phyloP scores from a whole-genome alignment of 805 yeast genomes.

The Cyberlindnera xylosilytica region DNA sequence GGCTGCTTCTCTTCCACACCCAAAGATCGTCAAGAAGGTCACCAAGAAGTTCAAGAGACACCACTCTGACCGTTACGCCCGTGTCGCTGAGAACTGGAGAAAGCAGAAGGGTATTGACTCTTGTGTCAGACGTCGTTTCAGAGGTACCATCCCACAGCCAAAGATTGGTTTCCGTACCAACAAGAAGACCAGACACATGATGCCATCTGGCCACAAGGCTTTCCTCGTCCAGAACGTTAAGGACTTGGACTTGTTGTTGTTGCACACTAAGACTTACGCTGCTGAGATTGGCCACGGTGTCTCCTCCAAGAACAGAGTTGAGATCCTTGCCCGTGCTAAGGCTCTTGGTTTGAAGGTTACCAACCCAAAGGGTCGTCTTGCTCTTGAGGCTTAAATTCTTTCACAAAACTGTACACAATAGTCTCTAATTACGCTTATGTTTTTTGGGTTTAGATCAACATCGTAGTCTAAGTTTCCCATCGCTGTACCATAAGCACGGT shows the following conservation, averaged over 20 bases:
- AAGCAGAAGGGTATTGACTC: constrained; percentile 99
- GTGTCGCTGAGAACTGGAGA: constrained; percentile 99
- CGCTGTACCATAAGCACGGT: no score
- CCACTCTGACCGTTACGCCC: constrained; percentile 99
- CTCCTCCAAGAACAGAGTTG: constrained; percentile 97
- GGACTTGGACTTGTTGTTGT: constrained; percentile 91
- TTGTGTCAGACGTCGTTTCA: constrained; percentile 99
- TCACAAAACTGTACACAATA: constrained; percentile 22
- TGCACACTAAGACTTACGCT: constrained; percentile 98
- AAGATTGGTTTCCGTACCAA: constrained; percentile 99
- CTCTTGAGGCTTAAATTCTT: constrained; percentile 84
- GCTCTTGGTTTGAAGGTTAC: constrained; percentile 98
- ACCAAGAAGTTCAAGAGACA: constrained; percentile 99
- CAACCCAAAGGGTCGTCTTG: constrained; percentile 98
- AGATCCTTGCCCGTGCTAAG: constrained; percentile 94
- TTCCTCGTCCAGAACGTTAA: constrained; percentile 88
- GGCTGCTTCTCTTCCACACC: constrained; percentile 98
- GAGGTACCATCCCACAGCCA: constrained; percentile 99
- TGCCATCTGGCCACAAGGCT: constrained; percentile 98
- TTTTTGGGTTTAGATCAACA: constrained; percentile 14
- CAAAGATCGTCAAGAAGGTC: constrained; percentile 99
- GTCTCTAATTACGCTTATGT: constrained; percentile 25
- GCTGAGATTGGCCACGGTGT: constrained; percentile 99
- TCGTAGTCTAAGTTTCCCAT: no score
- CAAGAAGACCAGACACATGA: constrained; percentile 95